A percentile compares a stretch with the other conserved stretches of the same genome.
Evolutionary conservation across 768 basidiomycete genomes (phyloP).

Genomic region (Termitomyces sp.): DNA sequence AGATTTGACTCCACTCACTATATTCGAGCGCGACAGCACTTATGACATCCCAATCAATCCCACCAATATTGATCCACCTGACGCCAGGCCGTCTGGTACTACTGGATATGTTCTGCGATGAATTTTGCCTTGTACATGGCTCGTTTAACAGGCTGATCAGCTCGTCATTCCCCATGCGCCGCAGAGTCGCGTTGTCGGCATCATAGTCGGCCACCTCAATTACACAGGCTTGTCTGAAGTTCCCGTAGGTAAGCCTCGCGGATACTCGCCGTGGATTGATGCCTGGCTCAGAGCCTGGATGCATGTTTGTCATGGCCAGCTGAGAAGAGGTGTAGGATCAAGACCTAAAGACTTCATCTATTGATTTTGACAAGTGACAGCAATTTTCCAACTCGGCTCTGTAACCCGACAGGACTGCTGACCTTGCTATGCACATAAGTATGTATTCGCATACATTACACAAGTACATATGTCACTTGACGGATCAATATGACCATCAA

Average conservation of each 20-base stretch:
- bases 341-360: background rate
- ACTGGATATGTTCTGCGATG: conserved; percentile 1
- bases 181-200: conserved; percentile 34
- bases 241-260: conserved; percentile 41
- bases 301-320: background rate
- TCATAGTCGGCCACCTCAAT: conserved; percentile 63
- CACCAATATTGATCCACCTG: conserved; percentile 63
- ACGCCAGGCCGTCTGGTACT: conserved; percentile 24
- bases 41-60: conserved; percentile 57
- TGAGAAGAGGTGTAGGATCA: background rate
- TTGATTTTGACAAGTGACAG: background rate
- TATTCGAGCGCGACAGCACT: conserved; percentile 54
- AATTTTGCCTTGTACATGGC: background rate
- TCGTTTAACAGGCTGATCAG: conserved; percentile 41
- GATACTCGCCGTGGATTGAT: conserved; percentile 47
- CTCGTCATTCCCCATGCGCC: conserved; percentile 43
- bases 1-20: conserved; percentile 24
- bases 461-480: background rate
- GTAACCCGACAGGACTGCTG: no score
- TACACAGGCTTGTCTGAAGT: conserved; percentile 49
- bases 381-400: no score
- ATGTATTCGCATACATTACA: no score
- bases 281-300: conserved; percentile 59
- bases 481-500: background rate
- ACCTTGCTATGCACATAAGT: no score